Percentiles rank a stretch among this genome's conserved stretches.
Conservation (phyloP, 177 flowering plant genomes). For the Telopea speciosissima region DNA sequence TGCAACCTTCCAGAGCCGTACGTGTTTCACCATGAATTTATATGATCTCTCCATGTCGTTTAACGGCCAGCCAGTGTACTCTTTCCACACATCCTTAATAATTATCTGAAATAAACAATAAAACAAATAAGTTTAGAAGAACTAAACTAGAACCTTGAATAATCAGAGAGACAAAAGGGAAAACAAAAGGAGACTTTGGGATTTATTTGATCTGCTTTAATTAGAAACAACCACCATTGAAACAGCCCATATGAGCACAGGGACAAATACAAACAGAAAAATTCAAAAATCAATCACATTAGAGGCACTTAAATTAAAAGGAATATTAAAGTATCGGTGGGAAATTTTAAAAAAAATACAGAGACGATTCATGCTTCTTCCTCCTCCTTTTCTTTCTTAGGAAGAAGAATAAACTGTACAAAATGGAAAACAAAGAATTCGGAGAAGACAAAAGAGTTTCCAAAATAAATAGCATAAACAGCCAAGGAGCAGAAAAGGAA, state of each 20-base stretch:
- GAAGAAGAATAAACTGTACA: neutral
- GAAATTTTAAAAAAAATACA: neutral
- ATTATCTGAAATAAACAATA: conserved; percentile 41
- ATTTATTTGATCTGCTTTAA: no score
- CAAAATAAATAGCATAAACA: neutral
- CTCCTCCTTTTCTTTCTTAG: no score
- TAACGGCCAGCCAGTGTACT: conserved; percentile 93
- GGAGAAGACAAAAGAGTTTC: neutral
- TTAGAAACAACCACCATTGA: neutral
- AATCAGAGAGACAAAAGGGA: no score
- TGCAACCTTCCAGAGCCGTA: conserved; percentile 91
- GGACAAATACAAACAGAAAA: neutral
- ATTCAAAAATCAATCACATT: neutral
- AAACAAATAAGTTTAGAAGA: neutral
- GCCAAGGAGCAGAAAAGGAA: neutral
- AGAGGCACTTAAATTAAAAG: neutral
- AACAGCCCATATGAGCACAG: neutral
- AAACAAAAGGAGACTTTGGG: no score
- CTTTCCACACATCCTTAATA: conserved; percentile 97
- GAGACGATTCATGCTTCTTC: no score
- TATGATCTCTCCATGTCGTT: conserved; percentile 89
- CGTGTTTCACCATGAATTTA: conserved; percentile 98
- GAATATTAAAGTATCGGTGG: no score
- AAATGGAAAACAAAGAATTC: neutral
- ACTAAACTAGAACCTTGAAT: neutral